phyloP scores from a whole-genome alignment of 2,329 filamentous ascomycete genomes.

The Colletotrichum chlorophyti region DNA sequence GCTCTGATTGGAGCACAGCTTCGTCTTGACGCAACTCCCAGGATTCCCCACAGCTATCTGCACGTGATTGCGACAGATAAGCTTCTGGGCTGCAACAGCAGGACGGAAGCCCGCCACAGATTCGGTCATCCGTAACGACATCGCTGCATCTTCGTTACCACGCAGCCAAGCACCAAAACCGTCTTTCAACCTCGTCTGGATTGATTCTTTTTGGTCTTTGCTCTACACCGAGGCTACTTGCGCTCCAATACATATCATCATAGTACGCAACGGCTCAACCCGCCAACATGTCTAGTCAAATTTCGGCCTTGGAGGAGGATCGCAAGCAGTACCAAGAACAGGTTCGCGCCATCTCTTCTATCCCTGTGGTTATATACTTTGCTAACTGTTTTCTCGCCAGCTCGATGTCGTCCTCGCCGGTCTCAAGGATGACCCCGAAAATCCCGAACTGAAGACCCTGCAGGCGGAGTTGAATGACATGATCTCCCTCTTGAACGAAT shows the following conservation, averaged over 20 bases:
- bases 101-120: neutral
- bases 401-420: constrained; percentile 80
- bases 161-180: neutral
- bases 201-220: too few relatives aligned
- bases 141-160: neutral
- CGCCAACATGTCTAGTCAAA: constrained; percentile 35
- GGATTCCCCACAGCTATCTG: neutral
- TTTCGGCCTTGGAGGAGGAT: constrained; percentile 57
- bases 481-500: constrained; percentile 79
- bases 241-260: too few relatives aligned
- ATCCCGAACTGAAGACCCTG: constrained; percentile 77
- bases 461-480: constrained; percentile 83
- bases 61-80: constrained; percentile 19
- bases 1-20: neutral
- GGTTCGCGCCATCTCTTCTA: constrained; percentile 42
- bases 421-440: constrained; percentile 81
- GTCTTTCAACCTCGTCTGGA: neutral
- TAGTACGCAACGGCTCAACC: neutral
- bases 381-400: constrained; percentile 49
- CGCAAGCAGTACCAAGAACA: constrained; percentile 63
- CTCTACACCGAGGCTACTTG: too few relatives aligned
- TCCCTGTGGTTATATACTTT: neutral
- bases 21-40: neutral
- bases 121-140: neutral
- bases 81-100: neutral